Evolutionary conservation across 352 stramenopile species (phyloP), one percentile per base, ranked within the genome.

Genomic region (Thalassiosira ordinaria): DNA sequence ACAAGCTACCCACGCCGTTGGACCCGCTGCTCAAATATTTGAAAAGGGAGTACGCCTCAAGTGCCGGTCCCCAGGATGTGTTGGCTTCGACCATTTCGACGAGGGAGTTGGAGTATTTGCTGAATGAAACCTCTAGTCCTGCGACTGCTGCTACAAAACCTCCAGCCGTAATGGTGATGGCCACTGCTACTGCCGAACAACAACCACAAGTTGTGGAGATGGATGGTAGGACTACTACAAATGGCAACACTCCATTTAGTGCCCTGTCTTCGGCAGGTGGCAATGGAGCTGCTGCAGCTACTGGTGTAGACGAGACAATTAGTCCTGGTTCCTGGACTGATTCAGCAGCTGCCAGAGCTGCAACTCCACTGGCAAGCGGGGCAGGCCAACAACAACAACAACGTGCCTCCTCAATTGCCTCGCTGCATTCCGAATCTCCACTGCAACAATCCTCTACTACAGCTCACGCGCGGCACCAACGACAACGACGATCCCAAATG

Each of bases 11-110:
- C 39, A 79, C 76, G 0, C 76, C 76, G 5, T 57, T 84, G 33
- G 77, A 85, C 63, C 77, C 69, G 13, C 14, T 85, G 16, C 62
- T 85, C 22, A 63, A 70, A 31, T 49, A 78, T 62, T 65, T 85
- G 0, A 80, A 74, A 39, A 51, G 73, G 31, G 47, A 76, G 35
- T 69, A 85, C 56, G 70, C 77, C 1, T 64, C 70, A 9, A 69
- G 44, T 5, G 68, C 76, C n/a, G 76, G 76, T 33, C 75, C 75
- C 46, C 55, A 75, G 55, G 75, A 84, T 70, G 75, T 84, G 20
- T 65, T 84, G 11, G 75, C 66, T 11, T 62, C 46, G 27, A 64
- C 59, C 4, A 70, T 84, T 39, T 78, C 61, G 2, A 63, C 61
- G 13, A 57, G 66, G 33, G 64, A 75, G n/a, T 46, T 81, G 31